A percentile compares a stretch with the other conserved stretches of the same genome.
These are phyloP conservation scores for Diplodia seriata DNA, from an alignment of 2,329 filamentous ascomycete species.

Conservation along the genomic window DNA sequence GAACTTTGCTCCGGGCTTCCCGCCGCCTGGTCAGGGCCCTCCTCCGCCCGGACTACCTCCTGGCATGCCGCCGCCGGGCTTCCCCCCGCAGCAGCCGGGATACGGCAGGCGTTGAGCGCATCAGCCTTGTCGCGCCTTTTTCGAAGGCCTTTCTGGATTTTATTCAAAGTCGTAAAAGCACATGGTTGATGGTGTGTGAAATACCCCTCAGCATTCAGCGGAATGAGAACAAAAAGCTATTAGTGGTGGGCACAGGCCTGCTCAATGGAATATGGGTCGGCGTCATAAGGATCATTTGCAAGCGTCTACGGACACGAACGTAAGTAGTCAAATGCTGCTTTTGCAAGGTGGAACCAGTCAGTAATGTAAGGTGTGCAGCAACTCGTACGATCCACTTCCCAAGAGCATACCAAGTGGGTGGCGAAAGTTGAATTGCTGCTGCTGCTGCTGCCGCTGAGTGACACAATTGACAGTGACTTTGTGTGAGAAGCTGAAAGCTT, in stretches of 20 bases:
- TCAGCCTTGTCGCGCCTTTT: slow-evolving; percentile 5
- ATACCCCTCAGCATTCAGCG: slow-evolving; percentile 26
- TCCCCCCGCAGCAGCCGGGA: slow-evolving; percentile 33
- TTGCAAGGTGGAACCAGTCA: slow-evolving; percentile 2
- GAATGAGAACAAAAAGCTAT: slow-evolving; percentile 16
- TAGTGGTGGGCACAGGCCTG: slow-evolving; percentile 4
- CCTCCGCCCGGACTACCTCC: slow-evolving; percentile 29
- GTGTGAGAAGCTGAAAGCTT: background rate
- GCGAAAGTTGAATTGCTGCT: slow-evolving; percentile 10
- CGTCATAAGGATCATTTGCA: background rate
- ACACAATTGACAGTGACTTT: slow-evolving; percentile 14
- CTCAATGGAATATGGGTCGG: slow-evolving; percentile 8
- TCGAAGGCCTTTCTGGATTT: background rate
- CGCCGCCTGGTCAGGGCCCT: slow-evolving; percentile 26
- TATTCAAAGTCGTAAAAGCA: slow-evolving; percentile 12
- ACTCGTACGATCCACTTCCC: background rate
- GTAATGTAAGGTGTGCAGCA: slow-evolving; percentile 23
- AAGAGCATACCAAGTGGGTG: background rate
- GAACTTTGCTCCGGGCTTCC: slow-evolving; percentile 35
- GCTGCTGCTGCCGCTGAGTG: background rate
- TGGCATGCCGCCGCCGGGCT: slow-evolving; percentile 31
- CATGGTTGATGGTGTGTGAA: slow-evolving; percentile 10
- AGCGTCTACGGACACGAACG: slow-evolving; percentile 13
- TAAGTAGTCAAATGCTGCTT: slow-evolving; percentile 29
- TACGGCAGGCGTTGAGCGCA: slow-evolving; percentile 24